Base-by-base conservation (phyloP, 1,284 basidiomycete genomes). In the Entoloma clypeatum region DNA sequence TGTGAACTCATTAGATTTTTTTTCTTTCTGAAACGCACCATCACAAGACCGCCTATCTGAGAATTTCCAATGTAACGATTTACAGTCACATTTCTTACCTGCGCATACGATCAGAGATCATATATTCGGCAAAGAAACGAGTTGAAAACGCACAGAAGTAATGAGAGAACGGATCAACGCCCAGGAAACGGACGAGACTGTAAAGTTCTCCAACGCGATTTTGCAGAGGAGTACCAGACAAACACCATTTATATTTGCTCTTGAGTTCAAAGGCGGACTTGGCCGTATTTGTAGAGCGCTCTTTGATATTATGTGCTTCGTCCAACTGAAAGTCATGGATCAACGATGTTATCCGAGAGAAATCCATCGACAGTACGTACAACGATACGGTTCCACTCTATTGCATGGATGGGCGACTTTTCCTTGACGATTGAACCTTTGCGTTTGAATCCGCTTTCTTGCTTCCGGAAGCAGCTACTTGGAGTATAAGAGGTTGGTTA, bases 291-390 rank as follows among this genome's bases (percentile, higher is more conserved):
- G 92, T 95, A 1, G 82, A 68, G 10, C 96, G 80, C 60, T 99
- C 95, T 61, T 94, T 95, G 70, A 96, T 99, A 60, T 96, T 97
- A 64, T 99, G 96, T 5, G 95, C 95, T 67, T 99, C 96, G 56
- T 99, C 96, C 29, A 99, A 79, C 85, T 87, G 11, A 22, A 17
- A 26, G 19, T 43, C 10, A 34, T 30, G 37, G 28, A 41, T 32
- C n/a, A 5, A 33, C 25, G 13, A 39, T 27, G 30, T 16, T 7
- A 11, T n/a, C 23, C 8, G n/a, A 24, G 34, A 31, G 3, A 23
- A 11, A 11, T 23, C n/a, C n/a, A n/a, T n/a, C n/a, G n/a, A n/a
- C n/a, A 25, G 16, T 26, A 50, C 75, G 21, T 48, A 81, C 82
- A 18, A 86, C 71, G 44, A 87, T 76, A 47, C 92, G 72, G 52